These are phyloP conservation scores for Thalassiosira mediterranea DNA, from an alignment of 352 stramenopile species.

Conservation along the genomic window DNA sequence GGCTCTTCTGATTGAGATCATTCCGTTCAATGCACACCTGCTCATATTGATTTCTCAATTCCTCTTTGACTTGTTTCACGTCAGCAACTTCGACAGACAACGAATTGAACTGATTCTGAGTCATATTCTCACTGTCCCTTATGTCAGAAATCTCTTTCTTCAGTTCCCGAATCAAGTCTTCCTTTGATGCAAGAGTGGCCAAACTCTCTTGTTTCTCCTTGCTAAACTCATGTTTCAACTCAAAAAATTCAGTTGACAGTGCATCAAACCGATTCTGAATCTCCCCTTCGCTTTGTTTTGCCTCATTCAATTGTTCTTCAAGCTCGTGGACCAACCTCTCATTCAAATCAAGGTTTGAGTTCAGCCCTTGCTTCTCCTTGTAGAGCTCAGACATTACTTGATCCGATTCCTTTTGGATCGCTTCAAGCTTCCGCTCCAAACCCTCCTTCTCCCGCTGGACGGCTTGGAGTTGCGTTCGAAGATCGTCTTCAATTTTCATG, in stretches of 20 bases:
- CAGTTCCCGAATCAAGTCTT: not conserved
- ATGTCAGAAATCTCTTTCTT: not conserved
- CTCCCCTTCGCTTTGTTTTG: slow-evolving; percentile 9
- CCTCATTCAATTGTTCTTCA: slow-evolving; percentile 21
- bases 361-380: slow-evolving; percentile 43
- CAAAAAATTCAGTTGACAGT: not conserved
- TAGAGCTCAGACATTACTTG: slow-evolving; percentile 37
- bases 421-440: slow-evolving; percentile 24
- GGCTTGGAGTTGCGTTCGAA: slow-evolving; percentile 39
- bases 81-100: not conserved
- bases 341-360: slow-evolving; percentile 30
- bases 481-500: slow-evolving; percentile 61
- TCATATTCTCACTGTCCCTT: not conserved
- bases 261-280: slow-evolving; percentile 10
- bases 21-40: slow-evolving; percentile 28
- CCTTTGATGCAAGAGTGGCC: slow-evolving; percentile 6
- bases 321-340: slow-evolving; percentile 20
- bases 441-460: slow-evolving; percentile 47
- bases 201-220: not conserved
- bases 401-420: slow-evolving; percentile 36
- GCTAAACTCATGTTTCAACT: not conserved
- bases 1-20: slow-evolving; percentile 10
- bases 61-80: not conserved
- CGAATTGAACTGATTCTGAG: not conserved
- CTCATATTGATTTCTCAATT: slow-evolving; percentile 17